These are phyloP conservation scores for Mycena rosella DNA, from an alignment of 768 basidiomycete species.

Conservation along the genomic window DNA sequence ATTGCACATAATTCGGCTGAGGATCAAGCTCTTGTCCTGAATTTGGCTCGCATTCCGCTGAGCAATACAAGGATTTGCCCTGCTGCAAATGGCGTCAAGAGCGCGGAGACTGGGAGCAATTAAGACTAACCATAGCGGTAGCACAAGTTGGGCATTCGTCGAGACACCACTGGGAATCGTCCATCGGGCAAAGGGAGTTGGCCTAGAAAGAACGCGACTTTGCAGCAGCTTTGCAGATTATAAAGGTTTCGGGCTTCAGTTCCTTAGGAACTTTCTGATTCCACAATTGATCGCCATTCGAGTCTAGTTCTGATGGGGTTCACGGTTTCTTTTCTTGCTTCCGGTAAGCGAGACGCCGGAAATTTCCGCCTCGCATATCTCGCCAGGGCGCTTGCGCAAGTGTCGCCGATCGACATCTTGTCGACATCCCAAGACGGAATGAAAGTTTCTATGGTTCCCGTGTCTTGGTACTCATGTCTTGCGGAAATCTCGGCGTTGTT, in stretches of 20 bases:
- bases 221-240: slow-evolving; percentile 6
- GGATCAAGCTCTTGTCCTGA: not conserved
- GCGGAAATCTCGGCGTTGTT: no score
- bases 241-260: slow-evolving; percentile 6
- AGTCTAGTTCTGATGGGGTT: slow-evolving; percentile 23
- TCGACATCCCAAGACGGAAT: no score
- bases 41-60: slow-evolving; percentile 28
- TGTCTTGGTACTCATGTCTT: no score
- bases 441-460: no score
- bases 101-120: not conserved
- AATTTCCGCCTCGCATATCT: not conserved
- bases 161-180: slow-evolving; percentile 34
- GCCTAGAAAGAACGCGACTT: slow-evolving; percentile 2
- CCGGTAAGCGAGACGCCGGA: slow-evolving; percentile 11
- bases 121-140: slow-evolving; percentile 30
- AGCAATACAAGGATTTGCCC: slow-evolving; percentile 31
- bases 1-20: slow-evolving; percentile 3
- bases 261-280: slow-evolving; percentile 33
- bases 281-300: slow-evolving; percentile 14
- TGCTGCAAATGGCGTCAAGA: slow-evolving; percentile 23
- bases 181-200: slow-evolving; percentile 14
- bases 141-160: slow-evolving; percentile 35
- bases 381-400: no score
- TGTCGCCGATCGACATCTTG: no score
- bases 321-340: slow-evolving; percentile 13